Evolutionary conservation across 768 basidiomycete genomes (phyloP), one percentile per base, ranked within the genome.

Genomic region (Boletus vermiculosoides): DNA sequence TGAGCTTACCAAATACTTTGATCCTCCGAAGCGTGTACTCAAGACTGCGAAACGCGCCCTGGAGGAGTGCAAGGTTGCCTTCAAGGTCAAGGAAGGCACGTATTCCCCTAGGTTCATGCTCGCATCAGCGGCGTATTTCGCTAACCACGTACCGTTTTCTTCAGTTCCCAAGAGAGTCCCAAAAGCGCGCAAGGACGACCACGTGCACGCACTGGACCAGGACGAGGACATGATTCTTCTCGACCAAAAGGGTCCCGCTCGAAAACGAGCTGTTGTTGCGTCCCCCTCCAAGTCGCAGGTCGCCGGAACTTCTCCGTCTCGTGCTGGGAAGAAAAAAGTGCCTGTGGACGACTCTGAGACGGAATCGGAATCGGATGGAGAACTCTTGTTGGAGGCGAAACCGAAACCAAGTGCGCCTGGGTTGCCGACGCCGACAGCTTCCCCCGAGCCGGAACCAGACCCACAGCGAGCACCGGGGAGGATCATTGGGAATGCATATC

Each of bases 1-100:
- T 2, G 91, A 92, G 54, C 77, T 97, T 1, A 75, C 82, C 30
- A 93, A 89, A 66, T 98, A 90, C 72, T 86, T 97, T 63, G 77
- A 92, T 12, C 84, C 92, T 5, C 95, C 95, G 0, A 79, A 74
- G 33, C 78, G 77, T 33, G 83, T 90, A 1, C 71, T 88, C 15
- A 89, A 90, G 66, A 77, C 80, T 13, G 80, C 89, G 0, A 72
- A 73, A 42, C 71, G 75, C 1, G 76, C 84, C 0, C 75, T 88
- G 22, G 82, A 87, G 55, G 77, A 81, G 22, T 87, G 87, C 63
- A 86, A 84, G 68, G 67, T 74, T 7, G 75, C 68, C 1, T 85
- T 98, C 75, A 90, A 89, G 40, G 81, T 97, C 55, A 90, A 87
- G 73, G 79, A 87, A 77, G 90, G 94, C 81, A 55, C 28, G 78